Percentiles rank a stretch among this genome's conserved stretches.
Evolutionary conservation across 2,329 filamentous ascomycete genomes (phyloP).

Genomic region (Verticillium tricorpus): DNA sequence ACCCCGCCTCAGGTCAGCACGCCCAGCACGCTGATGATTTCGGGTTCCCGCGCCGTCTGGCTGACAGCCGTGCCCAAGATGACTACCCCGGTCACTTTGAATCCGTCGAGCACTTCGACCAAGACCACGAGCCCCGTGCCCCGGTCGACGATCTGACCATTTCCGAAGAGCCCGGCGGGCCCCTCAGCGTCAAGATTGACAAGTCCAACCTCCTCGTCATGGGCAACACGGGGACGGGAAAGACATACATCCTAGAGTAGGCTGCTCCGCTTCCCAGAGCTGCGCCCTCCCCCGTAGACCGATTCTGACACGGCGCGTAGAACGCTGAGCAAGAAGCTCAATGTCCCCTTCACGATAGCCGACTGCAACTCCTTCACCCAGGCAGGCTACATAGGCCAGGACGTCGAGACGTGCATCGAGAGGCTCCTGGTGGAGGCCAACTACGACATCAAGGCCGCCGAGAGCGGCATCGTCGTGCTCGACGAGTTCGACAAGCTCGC

Average conservation of each 20-base stretch:
- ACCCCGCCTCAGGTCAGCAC: constrained; percentile 72
- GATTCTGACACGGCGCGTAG: constrained; percentile 39
- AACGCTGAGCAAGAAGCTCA: constrained; percentile 86
- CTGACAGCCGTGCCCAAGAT: constrained; percentile 40
- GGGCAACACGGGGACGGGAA: constrained; percentile 91
- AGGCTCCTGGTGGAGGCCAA: constrained; percentile 84
- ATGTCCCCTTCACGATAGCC: constrained; percentile 91
- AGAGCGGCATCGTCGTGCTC: constrained; percentile 89
- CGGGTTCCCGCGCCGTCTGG: constrained; percentile 13
- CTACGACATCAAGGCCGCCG: constrained; percentile 78
- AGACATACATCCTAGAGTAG: constrained; percentile 84
- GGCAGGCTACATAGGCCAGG: constrained; percentile 95
- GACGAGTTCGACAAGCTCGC: constrained; percentile 99
- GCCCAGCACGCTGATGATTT: constrained; percentile 5
- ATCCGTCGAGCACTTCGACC: constrained; percentile 36
- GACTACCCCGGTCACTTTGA: constrained; percentile 51
- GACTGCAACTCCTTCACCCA: constrained; percentile 96
- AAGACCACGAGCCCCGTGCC: constrained; percentile 16
- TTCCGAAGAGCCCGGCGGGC: constrained; percentile 38
- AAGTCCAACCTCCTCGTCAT: constrained; percentile 93
- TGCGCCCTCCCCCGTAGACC: background rate
- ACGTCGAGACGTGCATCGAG: constrained; percentile 94
- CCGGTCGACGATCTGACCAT: constrained; percentile 40
- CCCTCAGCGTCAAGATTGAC: constrained; percentile 68
- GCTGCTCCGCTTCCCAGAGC: background rate